Evolutionary conservation across 1,284 basidiomycete genomes (phyloP).

Genomic region (Athelia sp.): DNA sequence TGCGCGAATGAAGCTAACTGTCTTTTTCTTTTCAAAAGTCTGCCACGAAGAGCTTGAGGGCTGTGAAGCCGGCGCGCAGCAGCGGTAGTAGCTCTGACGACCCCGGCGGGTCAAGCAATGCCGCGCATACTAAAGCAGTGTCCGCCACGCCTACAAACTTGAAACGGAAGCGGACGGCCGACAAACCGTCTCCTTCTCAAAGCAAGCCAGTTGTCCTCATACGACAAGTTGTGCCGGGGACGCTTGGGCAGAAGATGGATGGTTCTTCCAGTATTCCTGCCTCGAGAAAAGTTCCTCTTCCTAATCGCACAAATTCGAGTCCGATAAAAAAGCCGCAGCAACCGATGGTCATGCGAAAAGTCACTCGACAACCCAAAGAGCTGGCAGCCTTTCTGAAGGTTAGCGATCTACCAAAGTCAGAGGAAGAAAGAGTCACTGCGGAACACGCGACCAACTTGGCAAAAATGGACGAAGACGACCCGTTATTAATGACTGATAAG

Average conservation of each 20-base stretch:
- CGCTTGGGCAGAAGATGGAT: constrained; percentile 25
- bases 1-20: background rate
- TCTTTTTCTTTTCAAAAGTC: background rate
- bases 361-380: constrained; percentile 21
- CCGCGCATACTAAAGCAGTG: constrained; percentile 10
- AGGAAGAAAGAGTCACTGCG: background rate
- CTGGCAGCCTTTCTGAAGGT: background rate
- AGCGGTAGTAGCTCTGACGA: constrained; percentile 23
- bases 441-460: background rate
- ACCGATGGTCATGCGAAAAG: constrained; percentile 22
- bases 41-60: background rate
- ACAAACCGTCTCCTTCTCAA: constrained; percentile 19
- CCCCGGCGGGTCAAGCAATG: constrained; percentile 6
- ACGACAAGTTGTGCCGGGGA: constrained; percentile 33
- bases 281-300: background rate
- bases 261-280: constrained; percentile 8
- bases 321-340: constrained; percentile 9
- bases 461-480: background rate
- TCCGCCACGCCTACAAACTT: constrained; percentile 15
- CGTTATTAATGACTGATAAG: background rate
- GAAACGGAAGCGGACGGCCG: constrained; percentile 38
- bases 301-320: constrained; percentile 4
- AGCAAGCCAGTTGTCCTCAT: constrained; percentile 20
- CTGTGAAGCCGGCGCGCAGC: constrained; percentile 5
- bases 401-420: background rate